Evolutionary conservation across 768 basidiomycete species (phyloP).

Genomic region (Flagelloscypha sp.): DNA sequence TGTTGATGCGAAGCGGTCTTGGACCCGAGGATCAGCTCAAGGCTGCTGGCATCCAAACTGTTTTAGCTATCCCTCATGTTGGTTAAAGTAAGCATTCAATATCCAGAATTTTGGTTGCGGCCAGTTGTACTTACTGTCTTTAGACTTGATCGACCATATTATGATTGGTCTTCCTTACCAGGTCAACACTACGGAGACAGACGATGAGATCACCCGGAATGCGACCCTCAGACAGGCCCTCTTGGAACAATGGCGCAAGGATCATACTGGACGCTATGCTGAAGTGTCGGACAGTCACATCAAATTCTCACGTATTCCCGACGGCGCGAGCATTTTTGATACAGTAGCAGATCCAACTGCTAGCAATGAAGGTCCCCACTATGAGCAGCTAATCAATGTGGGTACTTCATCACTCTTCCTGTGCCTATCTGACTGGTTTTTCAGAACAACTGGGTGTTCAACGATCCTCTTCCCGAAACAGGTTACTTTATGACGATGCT

Average conservation of each 20-base stretch:
- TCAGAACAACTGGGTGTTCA: conserved; percentile 1
- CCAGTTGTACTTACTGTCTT: too few species aligned
- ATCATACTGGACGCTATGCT: conserved; percentile 1
- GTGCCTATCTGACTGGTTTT: neutral
- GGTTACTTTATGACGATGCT: conserved; percentile 24
- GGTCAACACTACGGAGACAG: conserved; percentile 6
- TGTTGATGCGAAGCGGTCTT: conserved; percentile 20
- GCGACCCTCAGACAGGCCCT: neutral
- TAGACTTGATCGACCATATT: too few species aligned
- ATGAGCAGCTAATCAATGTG: conserved; percentile 16
- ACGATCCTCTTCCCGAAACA: conserved; percentile 13
- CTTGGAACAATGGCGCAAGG: conserved; percentile 1
- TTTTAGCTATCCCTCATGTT: conserved; percentile 16
- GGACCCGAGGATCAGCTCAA: conserved; percentile 14
- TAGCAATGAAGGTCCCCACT: conserved; percentile 6
- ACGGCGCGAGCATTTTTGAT: neutral
- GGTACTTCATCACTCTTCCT: conserved; percentile 7
- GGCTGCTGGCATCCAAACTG: conserved; percentile 9
- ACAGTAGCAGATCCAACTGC: conserved; percentile 1
- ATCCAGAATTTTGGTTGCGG: too few species aligned
- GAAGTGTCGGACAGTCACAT: conserved; percentile 1
- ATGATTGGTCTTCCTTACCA: too few species aligned
- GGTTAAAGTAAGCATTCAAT: too few species aligned
- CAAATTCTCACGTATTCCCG: conserved; percentile 3
- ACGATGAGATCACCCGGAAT: conserved; percentile 3